Evolutionary conservation across 2,329 filamentous ascomycete species (phyloP), one percentile per base, ranked within the genome.

Genomic region (Trichophaea hybrida): DNA sequence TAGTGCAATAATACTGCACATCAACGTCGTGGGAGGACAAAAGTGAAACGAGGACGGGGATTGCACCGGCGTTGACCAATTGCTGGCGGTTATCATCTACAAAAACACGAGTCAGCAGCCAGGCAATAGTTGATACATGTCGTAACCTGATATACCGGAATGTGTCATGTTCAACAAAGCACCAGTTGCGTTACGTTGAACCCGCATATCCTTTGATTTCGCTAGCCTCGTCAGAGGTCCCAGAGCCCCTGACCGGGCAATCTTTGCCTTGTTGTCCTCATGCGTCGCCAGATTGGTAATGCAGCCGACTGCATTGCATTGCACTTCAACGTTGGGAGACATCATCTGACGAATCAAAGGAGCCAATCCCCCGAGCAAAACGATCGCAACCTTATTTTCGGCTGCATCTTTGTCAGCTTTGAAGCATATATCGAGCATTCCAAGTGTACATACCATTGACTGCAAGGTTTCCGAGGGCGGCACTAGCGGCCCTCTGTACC

Each of bases 1-100:
- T 98, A 15, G 93, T 98, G 76, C 93, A 98, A 75, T 98, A 98
- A 74, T 98, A 98, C 75, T 98, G 93, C 35, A 98, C 93, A 71
- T 98, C 93, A 66, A 96, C 90, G 70, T 98, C 93, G 60, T 85
- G 77, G 32, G 93, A 97, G 6, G 88, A 89, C 50, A 98, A 83
- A 31, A 98, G 82, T 70, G 96, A 89, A 44, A 98, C 93, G 32
- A 98, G 82, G 6, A 98, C 91, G 4, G 93, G 93, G 66, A 98
- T 96, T n/a, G 93, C 93, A 64, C 91, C 91, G 50, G 93, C 93
- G 67, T 94, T 94, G 66, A 98, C 93, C 33, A 98, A 84, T 73
- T 98, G 90, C 73, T 97, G 89, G 67, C 93, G 83, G 73, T 98
- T 98, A 73, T 98, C 93, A 72, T 97, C 93, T 93, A 71, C 17